phyloP scores from a whole-genome alignment of 2,329 filamentous ascomycete species.

The Alternaria burnsii region DNA sequence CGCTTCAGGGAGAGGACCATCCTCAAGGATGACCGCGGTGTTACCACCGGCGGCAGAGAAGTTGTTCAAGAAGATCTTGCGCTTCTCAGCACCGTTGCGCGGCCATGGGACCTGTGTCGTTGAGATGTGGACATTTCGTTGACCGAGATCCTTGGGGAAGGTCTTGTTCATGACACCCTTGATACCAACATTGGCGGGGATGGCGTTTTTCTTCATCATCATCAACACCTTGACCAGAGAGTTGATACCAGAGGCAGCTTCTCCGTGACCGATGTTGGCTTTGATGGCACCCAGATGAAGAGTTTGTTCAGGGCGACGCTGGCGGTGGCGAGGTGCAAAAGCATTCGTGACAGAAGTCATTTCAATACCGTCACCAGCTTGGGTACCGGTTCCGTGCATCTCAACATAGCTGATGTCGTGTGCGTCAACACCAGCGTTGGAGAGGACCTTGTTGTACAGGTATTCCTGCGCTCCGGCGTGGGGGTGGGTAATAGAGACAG shows the following conservation, averaged over 20 bases:
- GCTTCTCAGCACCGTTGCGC: slow-evolving; percentile 58
- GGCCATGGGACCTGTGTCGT: slow-evolving; percentile 56
- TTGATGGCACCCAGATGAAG: slow-evolving; percentile 65
- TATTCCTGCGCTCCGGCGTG: slow-evolving; percentile 78
- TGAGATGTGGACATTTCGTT: slow-evolving; percentile 64
- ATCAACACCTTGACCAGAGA: slow-evolving; percentile 62
- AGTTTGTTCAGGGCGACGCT: slow-evolving; percentile 59
- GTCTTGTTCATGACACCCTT: slow-evolving; percentile 65
- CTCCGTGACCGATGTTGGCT: slow-evolving; percentile 64
- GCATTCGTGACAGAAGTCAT: slow-evolving; percentile 77
- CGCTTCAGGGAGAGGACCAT: slow-evolving; percentile 56
- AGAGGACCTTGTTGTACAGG: slow-evolving; percentile 74
- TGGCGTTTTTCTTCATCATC: slow-evolving; percentile 64
- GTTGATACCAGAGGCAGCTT: slow-evolving; percentile 64
- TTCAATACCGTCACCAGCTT: slow-evolving; percentile 83
- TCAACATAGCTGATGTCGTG: slow-evolving; percentile 84
- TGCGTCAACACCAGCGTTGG: slow-evolving; percentile 77
- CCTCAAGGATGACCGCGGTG: slow-evolving; percentile 62
- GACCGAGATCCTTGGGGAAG: slow-evolving; percentile 61
- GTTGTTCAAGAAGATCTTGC: slow-evolving; percentile 63
- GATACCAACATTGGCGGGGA: slow-evolving; percentile 64
- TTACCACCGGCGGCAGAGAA: slow-evolving; percentile 64
- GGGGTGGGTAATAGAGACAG: slow-evolving; percentile 84
- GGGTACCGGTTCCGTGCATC: slow-evolving; percentile 89
- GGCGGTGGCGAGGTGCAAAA: slow-evolving; percentile 64